Evolutionary conservation across 2,329 filamentous ascomycete genomes (phyloP), one percentile per base, ranked within the genome.

Genomic region (Microdochium bolleyi): DNA sequence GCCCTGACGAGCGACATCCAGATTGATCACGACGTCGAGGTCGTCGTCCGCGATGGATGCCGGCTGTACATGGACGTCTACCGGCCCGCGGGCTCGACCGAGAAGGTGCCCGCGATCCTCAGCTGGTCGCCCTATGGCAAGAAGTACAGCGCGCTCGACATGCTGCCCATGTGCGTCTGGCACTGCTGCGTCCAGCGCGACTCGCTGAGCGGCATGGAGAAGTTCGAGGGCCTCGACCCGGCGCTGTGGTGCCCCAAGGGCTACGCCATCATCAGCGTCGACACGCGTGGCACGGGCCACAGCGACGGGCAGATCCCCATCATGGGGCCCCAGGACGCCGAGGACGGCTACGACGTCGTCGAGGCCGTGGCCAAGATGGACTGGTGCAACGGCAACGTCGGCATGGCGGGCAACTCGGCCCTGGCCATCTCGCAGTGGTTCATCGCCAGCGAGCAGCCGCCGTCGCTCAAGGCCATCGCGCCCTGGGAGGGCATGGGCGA

Each of bases 1-100:
- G 58, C 64, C 7, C 58, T 71, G 14, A 57, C 61, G 49, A 67
- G 62, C 49, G 67, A 72, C 46, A 56, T 56, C 19, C 49, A 37
- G 3, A 49, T 54, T 24, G 57, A 59, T 7, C 53, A 58, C 41
- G 57, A 62, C 51, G 48, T 59, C 8, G 52, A 51, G 19, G 51
- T 62, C 30, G 48, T 19, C 5, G 51, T 62, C 44, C 57, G 60
- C 2, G 61, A 62, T 49, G 61, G 61, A 34, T 52, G 49, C 25
- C 56, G 34, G 8, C 51, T 63, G 3, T 56, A 56, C 27, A 50
- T 49, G 5, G 61, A 63, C 52, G 52, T 63, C 51, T 62, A 59
- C 48, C 60, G 61, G 10, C 61, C 60, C 1, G 48, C 51, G 16
- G 27, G 38, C 30, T 50, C 53, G 2, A 52, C 50, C 9, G 48